These are phyloP conservation scores for Colletotrichum trifolii DNA, from an alignment of 2,329 filamentous ascomycete genomes.

Conservation along the genomic window DNA sequence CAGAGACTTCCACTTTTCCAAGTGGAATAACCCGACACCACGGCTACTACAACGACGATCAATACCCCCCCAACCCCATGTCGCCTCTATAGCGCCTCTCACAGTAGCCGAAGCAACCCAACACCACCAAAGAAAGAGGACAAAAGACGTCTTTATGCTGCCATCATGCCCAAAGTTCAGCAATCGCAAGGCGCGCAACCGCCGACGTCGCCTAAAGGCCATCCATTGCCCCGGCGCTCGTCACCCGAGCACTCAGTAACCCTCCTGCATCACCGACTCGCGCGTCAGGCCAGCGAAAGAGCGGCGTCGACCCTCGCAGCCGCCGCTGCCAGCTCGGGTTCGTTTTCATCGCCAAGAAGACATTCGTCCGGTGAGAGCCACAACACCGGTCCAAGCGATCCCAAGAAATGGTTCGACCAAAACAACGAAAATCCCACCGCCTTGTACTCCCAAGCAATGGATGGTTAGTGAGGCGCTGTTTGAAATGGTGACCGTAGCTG, in stretches of 20 bases:
- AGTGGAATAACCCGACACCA: slow-evolving; percentile 8
- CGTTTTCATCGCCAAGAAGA: slow-evolving; percentile 42
- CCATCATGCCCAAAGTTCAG: slow-evolving; percentile 46
- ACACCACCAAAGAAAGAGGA: background rate
- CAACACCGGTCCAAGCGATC: slow-evolving; percentile 60
- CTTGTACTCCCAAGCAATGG: slow-evolving; percentile 58
- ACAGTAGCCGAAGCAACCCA: background rate
- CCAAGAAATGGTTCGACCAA: slow-evolving; percentile 65
- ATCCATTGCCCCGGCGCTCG: slow-evolving; percentile 57
- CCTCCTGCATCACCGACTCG: slow-evolving; percentile 57
- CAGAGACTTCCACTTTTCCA: background rate
- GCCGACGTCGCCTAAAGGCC: slow-evolving; percentile 45
- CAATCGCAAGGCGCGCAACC: slow-evolving; percentile 40
- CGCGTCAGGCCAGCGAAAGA: slow-evolving; percentile 52
- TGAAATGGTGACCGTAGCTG: too few relatives aligned
- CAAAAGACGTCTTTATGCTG: slow-evolving; percentile 35
- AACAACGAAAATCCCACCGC: slow-evolving; percentile 62
- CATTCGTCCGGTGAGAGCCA: slow-evolving; percentile 63
- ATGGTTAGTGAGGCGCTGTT: slow-evolving; percentile 49
- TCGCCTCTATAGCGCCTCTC: background rate
- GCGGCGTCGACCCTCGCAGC: slow-evolving; percentile 32
- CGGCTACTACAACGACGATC: slow-evolving; percentile 4
- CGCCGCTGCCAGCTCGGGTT: slow-evolving; percentile 31
- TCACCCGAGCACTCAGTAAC: slow-evolving; percentile 60
- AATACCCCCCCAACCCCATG: slow-evolving; percentile 6